These are phyloP conservation scores for Murraya paniculata DNA, from an alignment of 345 rosid genomes.

Conservation along the genomic window DNA sequence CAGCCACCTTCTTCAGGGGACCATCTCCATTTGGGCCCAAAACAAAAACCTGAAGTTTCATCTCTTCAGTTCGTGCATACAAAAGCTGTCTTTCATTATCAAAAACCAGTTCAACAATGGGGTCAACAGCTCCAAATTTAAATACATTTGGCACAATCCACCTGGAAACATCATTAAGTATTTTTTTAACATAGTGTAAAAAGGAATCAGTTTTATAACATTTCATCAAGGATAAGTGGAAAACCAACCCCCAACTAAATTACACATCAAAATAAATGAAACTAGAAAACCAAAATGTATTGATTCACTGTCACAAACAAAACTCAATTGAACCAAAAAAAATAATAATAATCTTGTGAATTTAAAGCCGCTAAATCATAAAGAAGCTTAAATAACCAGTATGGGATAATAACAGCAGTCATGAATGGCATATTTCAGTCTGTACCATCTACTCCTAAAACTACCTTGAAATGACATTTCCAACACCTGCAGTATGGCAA, in stretches of 20 bases:
- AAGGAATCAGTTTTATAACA: not conserved
- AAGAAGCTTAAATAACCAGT: not conserved
- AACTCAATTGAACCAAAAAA: not conserved
- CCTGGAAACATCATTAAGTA: slow-evolving; percentile 43
- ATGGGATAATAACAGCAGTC: not conserved
- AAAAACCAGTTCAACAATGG: slow-evolving; percentile 86
- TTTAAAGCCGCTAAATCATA: not conserved
- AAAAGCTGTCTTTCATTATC: slow-evolving; percentile 93
- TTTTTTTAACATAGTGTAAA: not conserved
- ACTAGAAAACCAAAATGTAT: not conserved
- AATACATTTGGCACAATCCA: slow-evolving; percentile 95
- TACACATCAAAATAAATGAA: not conserved
- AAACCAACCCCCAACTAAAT: not conserved
- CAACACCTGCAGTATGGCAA: slow-evolving; percentile 91
- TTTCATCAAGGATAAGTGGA: not conserved
- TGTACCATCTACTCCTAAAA: slow-evolving; percentile 10
- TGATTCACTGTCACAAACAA: not conserved
- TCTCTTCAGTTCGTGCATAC: slow-evolving; percentile 91
- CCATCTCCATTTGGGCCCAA: slow-evolving; percentile 78
- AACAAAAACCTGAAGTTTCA: slow-evolving; percentile 88
- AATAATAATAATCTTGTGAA: not conserved
- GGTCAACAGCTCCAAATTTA: slow-evolving; percentile 91
- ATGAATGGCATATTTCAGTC: not conserved
- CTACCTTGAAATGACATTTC: slow-evolving; percentile 94
- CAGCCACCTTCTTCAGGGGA: slow-evolving; percentile 82